Percentiles rank a stretch among this genome's conserved stretches.
These are phyloP conservation scores for Trametes polyzona DNA, from an alignment of 1,284 basidiomycete species.

Conservation along the genomic window DNA sequence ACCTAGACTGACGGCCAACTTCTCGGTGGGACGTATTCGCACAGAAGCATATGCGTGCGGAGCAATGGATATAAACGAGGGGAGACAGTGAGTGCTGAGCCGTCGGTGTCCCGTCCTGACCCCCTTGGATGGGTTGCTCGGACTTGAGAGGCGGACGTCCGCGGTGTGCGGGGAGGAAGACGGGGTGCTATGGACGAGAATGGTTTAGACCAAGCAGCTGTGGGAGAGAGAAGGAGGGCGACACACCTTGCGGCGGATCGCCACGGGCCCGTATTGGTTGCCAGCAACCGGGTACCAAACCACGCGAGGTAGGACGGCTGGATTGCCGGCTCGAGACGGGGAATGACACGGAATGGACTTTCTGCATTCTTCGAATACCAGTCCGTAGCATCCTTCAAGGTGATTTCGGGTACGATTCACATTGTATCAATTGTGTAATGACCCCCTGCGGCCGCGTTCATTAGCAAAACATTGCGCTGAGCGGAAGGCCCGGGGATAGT, in stretches of 20 bases:
- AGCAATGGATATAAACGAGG: not conserved
- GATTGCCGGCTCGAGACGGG: not conserved
- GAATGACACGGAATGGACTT: too few species aligned
- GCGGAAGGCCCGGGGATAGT: too few species aligned
- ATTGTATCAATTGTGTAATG: too few species aligned
- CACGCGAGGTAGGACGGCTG: not conserved
- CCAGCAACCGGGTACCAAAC: not conserved
- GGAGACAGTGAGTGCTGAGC: not conserved
- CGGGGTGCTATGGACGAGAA: not conserved
- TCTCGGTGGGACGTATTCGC: conserved; percentile 6
- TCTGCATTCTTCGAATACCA: not conserved
- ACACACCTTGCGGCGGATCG: not conserved
- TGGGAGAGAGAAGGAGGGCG: not conserved
- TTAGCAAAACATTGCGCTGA: too few species aligned
- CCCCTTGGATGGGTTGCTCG: not conserved
- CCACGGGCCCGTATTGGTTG: not conserved
- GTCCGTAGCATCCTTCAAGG: not conserved
- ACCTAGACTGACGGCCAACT: conserved; percentile 6
- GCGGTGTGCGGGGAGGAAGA: not conserved
- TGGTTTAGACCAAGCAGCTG: not conserved
- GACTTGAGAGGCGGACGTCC: not conserved
- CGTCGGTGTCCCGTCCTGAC: not conserved
- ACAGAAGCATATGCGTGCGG: conserved; percentile 8
- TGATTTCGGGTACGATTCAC: too few species aligned
- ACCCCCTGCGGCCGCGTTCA: too few species aligned